phyloP scores from a whole-genome alignment of 805 yeast genomes.

The Scheffersomyces spartinae region DNA sequence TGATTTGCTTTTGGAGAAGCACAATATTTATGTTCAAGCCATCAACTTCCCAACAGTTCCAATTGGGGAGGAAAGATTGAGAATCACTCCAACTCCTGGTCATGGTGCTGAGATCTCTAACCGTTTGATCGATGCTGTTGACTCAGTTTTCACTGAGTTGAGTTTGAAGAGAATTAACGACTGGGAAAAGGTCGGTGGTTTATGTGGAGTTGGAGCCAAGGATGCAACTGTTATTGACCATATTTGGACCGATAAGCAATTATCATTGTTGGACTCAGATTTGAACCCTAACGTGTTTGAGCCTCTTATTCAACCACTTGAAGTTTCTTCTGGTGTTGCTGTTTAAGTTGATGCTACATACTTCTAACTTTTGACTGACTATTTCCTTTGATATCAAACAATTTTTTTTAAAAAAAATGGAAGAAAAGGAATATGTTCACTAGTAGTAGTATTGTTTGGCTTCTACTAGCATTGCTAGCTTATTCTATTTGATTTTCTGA shows the following conservation, averaged over 20 bases:
- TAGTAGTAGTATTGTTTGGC: no score
- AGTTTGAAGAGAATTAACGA: conserved; percentile 63
- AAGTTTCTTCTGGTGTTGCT: conserved; percentile 57
- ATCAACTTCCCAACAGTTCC: conserved; percentile 98
- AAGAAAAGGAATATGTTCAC: no score
- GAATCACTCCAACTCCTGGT: conserved; percentile 99
- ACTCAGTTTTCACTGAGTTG: conserved; percentile 67
- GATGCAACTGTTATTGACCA: conserved; percentile 40
- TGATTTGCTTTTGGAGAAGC: conserved; percentile 73
- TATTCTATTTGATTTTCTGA: no score
- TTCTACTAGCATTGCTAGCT: no score
- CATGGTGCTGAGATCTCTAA: conserved; percentile 72
- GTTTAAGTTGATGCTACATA: no score
- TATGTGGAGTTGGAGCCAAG: conserved; percentile 74
- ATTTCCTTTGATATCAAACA: no score
- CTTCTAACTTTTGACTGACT: no score
- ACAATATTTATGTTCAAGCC: conserved; percentile 92
- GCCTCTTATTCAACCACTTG: conserved; percentile 52
- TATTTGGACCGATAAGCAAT: conserved; percentile 82
- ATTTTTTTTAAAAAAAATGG: no score
- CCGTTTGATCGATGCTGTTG: conserved; percentile 66
- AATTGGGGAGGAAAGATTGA: conserved; percentile 87
- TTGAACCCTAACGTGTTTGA: conserved; percentile 57
- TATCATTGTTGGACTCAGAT: conserved; percentile 48
- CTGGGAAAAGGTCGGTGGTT: conserved; percentile 78